A percentile compares a stretch with the other conserved stretches of the same genome.
These are phyloP conservation scores for Bruguiera sexangula DNA, from an alignment of 345 rosid genomes.

Conservation along the genomic window DNA sequence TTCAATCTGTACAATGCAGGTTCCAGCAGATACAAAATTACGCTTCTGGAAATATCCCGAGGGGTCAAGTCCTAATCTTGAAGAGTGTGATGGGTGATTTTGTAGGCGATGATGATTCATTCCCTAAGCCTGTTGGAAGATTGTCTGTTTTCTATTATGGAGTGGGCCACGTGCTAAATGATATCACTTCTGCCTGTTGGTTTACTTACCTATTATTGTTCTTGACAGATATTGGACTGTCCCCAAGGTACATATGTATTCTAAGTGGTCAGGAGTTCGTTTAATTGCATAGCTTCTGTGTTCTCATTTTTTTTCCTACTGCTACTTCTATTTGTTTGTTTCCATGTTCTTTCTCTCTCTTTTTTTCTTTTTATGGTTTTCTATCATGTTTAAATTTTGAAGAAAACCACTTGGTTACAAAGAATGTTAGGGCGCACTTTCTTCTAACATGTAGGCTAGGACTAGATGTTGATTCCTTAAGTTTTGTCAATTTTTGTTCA, in stretches of 20 bases:
- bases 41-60: neutral
- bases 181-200: slow-evolving; percentile 97
- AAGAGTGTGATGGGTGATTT: slow-evolving; percentile 24
- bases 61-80: neutral
- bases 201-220: slow-evolving; percentile 88
- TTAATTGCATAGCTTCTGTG: neutral
- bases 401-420: too few species aligned
- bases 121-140: slow-evolving; percentile 60
- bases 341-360: too few species aligned
- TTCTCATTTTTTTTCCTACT: neutral
- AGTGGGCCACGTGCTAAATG: slow-evolving; percentile 93
- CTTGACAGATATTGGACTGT: slow-evolving; percentile 81
- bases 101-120: slow-evolving; percentile 47
- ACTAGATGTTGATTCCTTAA: too few species aligned
- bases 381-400: too few species aligned
- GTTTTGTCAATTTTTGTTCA: too few species aligned
- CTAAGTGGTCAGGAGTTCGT: neutral
- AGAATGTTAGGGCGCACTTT: too few species aligned
- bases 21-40: neutral
- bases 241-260: slow-evolving; percentile 52
- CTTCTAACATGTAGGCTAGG: too few species aligned
- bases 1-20: slow-evolving; percentile 3
- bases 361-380: too few species aligned
- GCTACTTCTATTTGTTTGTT: slow-evolving; percentile 3
- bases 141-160: slow-evolving; percentile 75